Base-by-base conservation (phyloP, 1,284 basidiomycete genomes). In the Neotropicomus parvogracilis region DNA sequence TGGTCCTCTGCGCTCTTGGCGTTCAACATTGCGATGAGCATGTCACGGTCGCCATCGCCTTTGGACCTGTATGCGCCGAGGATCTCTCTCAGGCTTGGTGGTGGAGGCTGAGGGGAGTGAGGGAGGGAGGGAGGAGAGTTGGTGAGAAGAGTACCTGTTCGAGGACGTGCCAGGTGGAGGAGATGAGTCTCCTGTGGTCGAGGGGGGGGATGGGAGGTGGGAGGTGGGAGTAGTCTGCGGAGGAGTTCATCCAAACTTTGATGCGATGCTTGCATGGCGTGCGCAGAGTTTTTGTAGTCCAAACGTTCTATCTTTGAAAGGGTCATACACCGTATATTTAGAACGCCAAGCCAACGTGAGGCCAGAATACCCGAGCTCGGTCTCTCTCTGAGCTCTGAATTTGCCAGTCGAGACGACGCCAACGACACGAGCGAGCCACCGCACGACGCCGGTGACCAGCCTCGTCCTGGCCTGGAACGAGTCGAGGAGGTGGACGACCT, bases 1-100 rank as follows among this genome's bases (percentile, higher is more conserved):
- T 93, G 87, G 65, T 95, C 91, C 65, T 95, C 91, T 20, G 91
- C 84, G 52, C 83, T 80, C 72, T 95, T 94, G 64, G 91, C 91
- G 54, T 85, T 89, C 44, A 95, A 74, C 77, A 95, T 88, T 56
- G 88, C 81, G 40, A 94, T 76, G 21, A 95, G 75, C 80, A 93
- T 85, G 48, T 93, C 90, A 33, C 91, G 78, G 75, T 95, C 91
- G 40, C 90, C 91, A 55, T 93, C 88, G 49, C 91, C 91, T 59
- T 83, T 87, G 34, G 80, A 70, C 54, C 79, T 79, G 72, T 93
- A 95, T 13, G 91, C 91, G 37, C 79, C 77, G 26, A 95, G 81
- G 34, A 95, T 92, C 59, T 91, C 89, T 42, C 86, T 79, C 41
- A 95, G 74, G 53, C 74, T 83, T 0, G 91, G 90, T 2, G 91